Evolutionary conservation across 2,329 filamentous ascomycete species (phyloP).

Genomic region (Colletotrichum sp.): DNA sequence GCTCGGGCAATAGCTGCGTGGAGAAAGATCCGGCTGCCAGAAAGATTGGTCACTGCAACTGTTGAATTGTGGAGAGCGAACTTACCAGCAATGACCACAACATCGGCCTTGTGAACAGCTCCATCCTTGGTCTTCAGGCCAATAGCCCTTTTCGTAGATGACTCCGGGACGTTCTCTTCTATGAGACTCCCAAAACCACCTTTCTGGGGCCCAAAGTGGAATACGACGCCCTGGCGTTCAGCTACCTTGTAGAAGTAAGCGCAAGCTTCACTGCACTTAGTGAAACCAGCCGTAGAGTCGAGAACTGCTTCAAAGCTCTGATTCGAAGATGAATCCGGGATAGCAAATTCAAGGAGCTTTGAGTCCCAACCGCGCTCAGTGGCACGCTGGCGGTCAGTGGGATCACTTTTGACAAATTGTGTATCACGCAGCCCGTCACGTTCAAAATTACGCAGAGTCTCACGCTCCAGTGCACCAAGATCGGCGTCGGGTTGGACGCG

Average conservation of each 20-base stretch:
- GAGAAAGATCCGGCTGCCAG: slow-evolving; percentile 33
- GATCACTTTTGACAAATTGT: slow-evolving; percentile 27
- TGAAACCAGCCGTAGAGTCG: slow-evolving; percentile 27
- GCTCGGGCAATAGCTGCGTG: slow-evolving; percentile 27
- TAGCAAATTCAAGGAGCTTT: slow-evolving; percentile 28
- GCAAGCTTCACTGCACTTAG: slow-evolving; percentile 26
- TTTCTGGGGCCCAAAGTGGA: slow-evolving; percentile 27
- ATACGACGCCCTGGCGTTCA: slow-evolving; percentile 26
- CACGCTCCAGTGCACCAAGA: slow-evolving; percentile 25
- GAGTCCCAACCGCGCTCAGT: slow-evolving; percentile 22
- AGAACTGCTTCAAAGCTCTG: slow-evolving; percentile 27
- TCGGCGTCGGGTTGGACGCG: slow-evolving; percentile 26
- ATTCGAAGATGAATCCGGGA: slow-evolving; percentile 12
- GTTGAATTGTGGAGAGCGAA: slow-evolving; percentile 31
- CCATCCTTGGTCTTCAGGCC: slow-evolving; percentile 46
- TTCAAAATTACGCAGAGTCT: slow-evolving; percentile 27
- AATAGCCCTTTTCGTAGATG: slow-evolving; percentile 27
- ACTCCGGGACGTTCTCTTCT: neutral
- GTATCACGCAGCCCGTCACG: slow-evolving; percentile 26
- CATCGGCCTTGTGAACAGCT: slow-evolving; percentile 30
- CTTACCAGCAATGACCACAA: slow-evolving; percentile 41
- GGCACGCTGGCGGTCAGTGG: slow-evolving; percentile 22
- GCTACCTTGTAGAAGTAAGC: slow-evolving; percentile 24
- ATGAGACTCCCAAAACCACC: slow-evolving; percentile 28
- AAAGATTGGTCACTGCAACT: neutral